These are phyloP conservation scores for Rhodotorula sp. DNA, from an alignment of 1,284 basidiomycete species.

Conservation along the genomic window DNA sequence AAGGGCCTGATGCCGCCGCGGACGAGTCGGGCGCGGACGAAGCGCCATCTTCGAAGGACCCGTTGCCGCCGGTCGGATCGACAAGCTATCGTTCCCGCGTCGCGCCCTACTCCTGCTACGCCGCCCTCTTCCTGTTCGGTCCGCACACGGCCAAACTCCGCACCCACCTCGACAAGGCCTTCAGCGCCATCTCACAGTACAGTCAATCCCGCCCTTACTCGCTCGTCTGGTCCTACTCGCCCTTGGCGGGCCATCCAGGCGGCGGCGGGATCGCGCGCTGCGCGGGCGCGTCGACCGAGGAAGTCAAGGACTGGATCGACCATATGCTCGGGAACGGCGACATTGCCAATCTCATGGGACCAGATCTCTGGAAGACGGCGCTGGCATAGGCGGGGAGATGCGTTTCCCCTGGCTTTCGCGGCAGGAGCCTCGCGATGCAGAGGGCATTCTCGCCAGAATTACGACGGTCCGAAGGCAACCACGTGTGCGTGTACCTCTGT, in stretches of 20 bases:
- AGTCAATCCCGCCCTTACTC: slow-evolving; percentile 59
- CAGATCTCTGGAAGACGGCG: slow-evolving; percentile 63
- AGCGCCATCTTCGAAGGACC: not conserved
- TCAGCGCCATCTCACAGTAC: slow-evolving; percentile 59
- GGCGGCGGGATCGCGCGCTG: slow-evolving; percentile 64
- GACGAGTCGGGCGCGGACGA: not conserved
- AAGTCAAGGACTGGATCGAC: slow-evolving; percentile 66
- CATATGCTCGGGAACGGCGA: slow-evolving; percentile 41
- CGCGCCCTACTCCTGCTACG: slow-evolving; percentile 78
- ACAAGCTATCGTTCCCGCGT: slow-evolving; percentile 61
- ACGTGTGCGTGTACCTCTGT: too few relatives aligned
- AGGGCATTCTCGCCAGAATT: too few relatives aligned
- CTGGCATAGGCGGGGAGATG: slow-evolving; percentile 50
- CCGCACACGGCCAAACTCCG: slow-evolving; percentile 57
- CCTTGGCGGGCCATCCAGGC: slow-evolving; percentile 22
- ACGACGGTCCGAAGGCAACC: too few relatives aligned
- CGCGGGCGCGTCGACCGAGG: slow-evolving; percentile 69
- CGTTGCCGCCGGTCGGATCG: slow-evolving; percentile 46
- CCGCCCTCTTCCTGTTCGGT: slow-evolving; percentile 72
- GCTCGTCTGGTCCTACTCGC: slow-evolving; percentile 61
- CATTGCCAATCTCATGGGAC: slow-evolving; percentile 56
- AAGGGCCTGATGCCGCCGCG: not conserved
- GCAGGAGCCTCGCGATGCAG: too few relatives aligned
- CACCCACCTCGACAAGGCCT: slow-evolving; percentile 55
- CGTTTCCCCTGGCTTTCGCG: too few relatives aligned